Evolutionary conservation across 163 green algal genomes (phyloP).

Genomic region (Chlamydomonas reinhardtii): DNA sequence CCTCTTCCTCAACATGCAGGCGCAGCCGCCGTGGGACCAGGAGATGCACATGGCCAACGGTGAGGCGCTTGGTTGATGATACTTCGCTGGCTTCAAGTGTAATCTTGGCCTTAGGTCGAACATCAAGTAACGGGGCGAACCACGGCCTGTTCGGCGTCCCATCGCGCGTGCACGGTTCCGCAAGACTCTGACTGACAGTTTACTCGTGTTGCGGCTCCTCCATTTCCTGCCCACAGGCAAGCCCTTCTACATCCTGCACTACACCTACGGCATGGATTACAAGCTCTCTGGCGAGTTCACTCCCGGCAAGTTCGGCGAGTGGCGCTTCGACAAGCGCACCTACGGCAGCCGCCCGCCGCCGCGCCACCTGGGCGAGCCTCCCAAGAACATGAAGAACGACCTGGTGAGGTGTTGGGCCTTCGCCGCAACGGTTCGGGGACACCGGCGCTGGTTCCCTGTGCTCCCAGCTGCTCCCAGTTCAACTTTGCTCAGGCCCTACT

Average conservation of each 20-base stretch:
- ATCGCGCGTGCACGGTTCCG: too few species aligned
- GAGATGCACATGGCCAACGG: constrained; percentile 55
- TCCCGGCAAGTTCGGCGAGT: constrained; percentile 81
- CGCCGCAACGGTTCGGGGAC: too few species aligned
- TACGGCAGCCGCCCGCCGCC: constrained; percentile 77
- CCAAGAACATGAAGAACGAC: constrained; percentile 85
- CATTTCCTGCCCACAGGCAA: background rate
- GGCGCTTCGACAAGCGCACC: constrained; percentile 95
- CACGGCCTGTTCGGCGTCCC: too few species aligned
- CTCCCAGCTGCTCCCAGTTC: too few species aligned
- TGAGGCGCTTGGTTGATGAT: too few species aligned
- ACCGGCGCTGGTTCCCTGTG: too few species aligned
- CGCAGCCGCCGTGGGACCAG: constrained; percentile 87
- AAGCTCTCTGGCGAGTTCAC: constrained; percentile 71
- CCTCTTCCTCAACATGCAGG: constrained; percentile 82
- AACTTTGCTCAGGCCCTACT: too few species aligned
- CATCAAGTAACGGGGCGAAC: too few species aligned
- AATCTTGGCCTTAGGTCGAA: too few species aligned
- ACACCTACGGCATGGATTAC: constrained; percentile 96
- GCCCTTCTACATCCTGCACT: constrained; percentile 95
- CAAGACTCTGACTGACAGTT: too few species aligned
- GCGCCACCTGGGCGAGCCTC: constrained; percentile 76
- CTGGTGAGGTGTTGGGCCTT: constrained; percentile 57
- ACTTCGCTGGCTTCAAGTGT: too few species aligned
- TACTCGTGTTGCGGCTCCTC: too few species aligned